phyloP scores from a whole-genome alignment of 306 rosid genomes.

The Trichosanthes truncata region DNA sequence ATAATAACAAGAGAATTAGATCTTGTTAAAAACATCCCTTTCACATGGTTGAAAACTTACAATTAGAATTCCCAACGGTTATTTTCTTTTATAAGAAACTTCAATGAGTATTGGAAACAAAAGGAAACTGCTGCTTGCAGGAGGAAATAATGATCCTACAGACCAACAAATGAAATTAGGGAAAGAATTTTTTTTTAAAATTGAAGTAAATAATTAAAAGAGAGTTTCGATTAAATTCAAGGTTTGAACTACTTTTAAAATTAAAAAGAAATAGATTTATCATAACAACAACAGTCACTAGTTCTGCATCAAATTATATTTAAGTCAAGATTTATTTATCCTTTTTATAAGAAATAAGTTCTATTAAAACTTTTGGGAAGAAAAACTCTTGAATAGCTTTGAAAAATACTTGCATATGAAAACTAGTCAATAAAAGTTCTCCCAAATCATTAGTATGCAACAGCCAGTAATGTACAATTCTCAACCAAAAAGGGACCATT shows the following conservation, averaged over 20 bases:
- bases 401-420: background rate
- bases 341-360: background rate
- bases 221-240: too few species aligned
- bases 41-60: background rate
- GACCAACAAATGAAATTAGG: background rate
- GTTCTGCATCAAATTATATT: background rate
- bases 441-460: background rate
- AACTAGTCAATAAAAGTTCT: background rate
- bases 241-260: too few species aligned
- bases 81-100: background rate
- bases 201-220: background rate
- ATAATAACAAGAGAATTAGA: constrained; percentile 13
- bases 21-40: constrained; percentile 15
- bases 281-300: background rate
- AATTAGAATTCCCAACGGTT: background rate
- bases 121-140: background rate
- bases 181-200: background rate
- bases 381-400: background rate
- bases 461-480: background rate
- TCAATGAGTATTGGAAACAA: background rate
- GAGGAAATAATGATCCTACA: background rate
- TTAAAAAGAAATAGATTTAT: background rate
- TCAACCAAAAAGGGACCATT: background rate
- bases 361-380: background rate
- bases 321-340: background rate